Base-by-base conservation (phyloP, 331 rosid genomes). In the Arachis monticola region DNA sequence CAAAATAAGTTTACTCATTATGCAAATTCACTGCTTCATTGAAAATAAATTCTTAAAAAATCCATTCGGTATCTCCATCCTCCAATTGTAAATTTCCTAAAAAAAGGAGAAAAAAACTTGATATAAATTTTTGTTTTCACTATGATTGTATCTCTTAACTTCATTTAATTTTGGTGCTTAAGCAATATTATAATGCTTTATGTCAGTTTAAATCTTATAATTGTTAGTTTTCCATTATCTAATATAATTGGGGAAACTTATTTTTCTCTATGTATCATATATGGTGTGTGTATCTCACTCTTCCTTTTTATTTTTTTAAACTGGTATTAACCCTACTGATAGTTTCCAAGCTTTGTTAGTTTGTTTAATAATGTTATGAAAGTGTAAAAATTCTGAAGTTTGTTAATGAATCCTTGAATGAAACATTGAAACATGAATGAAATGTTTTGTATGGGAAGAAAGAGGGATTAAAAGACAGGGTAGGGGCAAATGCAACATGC, bases 361-460 rank as follows among this genome's bases (percentile, higher is more conserved):
- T 17, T 17, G 22, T 17, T 58, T 7, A 3, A 17, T 11, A 42
- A 41, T 70, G 56, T 63, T 56, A 17, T 42, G 44, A 22, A 70
- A 41, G 13, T 58, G 35, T 56, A 5, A 10, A 48, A 57, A 10
- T 1, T 8, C 69, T 60, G 60, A 73, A 30, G n/a, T 60, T 46
- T 47, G 14, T 48, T 30, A 8, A 47, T 73, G 48, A 13, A 30
- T 40, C 10, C 67, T 60, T n/a, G 50, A 72, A 60, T 60, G 38
- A 70, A 38, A 17, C 22, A 17, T 17, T 17, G 22, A 17, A 17
- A 5, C 77, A 31, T 48, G 48, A 1, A 27, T 61, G 52, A 32
- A 35, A 45, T 50, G 70, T 48, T 17, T 73, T 12, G 70, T 48
- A 6, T 73, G n/a, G 48, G 55, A 51, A 45, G 57, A 46, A 32